Evolutionary conservation across 1,284 basidiomycete species (phyloP).

Genomic region (Heterobasidion occidentale): DNA sequence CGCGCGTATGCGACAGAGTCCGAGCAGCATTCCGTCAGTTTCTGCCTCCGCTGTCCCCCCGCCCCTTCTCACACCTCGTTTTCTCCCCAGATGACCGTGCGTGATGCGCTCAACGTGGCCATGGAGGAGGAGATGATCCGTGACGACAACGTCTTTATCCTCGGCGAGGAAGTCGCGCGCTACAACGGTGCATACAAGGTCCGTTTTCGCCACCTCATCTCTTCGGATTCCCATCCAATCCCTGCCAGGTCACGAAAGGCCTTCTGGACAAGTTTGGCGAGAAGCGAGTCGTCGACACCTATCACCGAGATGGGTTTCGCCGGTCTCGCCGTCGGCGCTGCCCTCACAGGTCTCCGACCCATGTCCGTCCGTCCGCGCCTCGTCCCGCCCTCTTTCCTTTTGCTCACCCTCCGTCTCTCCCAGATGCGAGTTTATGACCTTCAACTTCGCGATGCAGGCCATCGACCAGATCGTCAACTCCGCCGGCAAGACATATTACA

Average conservation of each 20-base stretch:
- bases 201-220: slow-evolving; percentile 9
- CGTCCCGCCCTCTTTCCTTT: background rate
- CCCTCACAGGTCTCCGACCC: slow-evolving; percentile 89
- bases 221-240: background rate
- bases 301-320: slow-evolving; percentile 99
- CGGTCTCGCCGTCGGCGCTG: slow-evolving; percentile 93
- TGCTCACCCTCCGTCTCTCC: background rate
- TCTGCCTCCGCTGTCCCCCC: background rate
- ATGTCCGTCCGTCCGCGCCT: slow-evolving; percentile 43
- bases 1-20: slow-evolving; percentile 59
- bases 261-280: slow-evolving; percentile 99
- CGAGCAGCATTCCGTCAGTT: slow-evolving; percentile 44
- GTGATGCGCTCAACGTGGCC: slow-evolving; percentile 94
- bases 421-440: slow-evolving; percentile 99
- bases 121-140: slow-evolving; percentile 99
- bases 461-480: slow-evolving; percentile 99
- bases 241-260: slow-evolving; percentile 84
- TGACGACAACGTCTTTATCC: slow-evolving; percentile 91
- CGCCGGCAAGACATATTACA: slow-evolving; percentile 99
- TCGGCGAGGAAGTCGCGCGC: slow-evolving; percentile 98
- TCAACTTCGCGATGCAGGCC: slow-evolving; percentile 94
- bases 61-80: slow-evolving; percentile 3
- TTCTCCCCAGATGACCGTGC: slow-evolving; percentile 81
- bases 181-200: slow-evolving; percentile 99
- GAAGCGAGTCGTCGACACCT: slow-evolving; percentile 93